phyloP scores from a whole-genome alignment of 805 yeast genomes.

The Cyberlindnera samutprakarnensis region DNA sequence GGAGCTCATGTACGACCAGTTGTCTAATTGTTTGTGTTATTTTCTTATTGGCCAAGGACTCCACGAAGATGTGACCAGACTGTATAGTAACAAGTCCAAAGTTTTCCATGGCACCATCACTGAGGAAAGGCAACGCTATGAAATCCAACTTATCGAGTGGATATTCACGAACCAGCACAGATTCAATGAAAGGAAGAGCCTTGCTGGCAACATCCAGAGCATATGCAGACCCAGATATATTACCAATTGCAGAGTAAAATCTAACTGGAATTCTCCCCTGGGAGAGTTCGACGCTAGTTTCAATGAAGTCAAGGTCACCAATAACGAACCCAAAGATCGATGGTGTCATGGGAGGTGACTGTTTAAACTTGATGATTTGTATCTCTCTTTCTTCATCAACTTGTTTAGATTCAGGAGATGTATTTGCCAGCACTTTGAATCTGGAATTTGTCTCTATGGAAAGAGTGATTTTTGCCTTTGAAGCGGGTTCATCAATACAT shows the following conservation, averaged over 20 bases:
- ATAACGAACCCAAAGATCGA: constrained; percentile 61
- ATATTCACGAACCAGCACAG: constrained; percentile 35
- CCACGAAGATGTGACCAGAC: constrained; percentile 39
- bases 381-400: constrained; percentile 15
- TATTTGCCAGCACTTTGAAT: constrained; percentile 47
- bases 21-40: constrained; percentile 36
- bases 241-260: constrained; percentile 50
- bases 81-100: constrained; percentile 62
- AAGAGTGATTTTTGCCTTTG: constrained; percentile 45
- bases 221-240: constrained; percentile 36
- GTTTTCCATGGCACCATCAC: constrained; percentile 79
- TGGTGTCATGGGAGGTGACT: constrained; percentile 52
- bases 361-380: constrained; percentile 36
- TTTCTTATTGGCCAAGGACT: constrained; percentile 22
- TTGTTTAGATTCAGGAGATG: constrained; percentile 26
- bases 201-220: constrained; percentile 42
- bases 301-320: constrained; percentile 58
- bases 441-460: constrained; percentile 35
- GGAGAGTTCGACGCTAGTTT: constrained; percentile 25
- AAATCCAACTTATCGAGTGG: constrained; percentile 64
- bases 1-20: constrained; percentile 61
- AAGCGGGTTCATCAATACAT: constrained; percentile 56
- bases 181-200: constrained; percentile 41
- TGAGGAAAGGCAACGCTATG: constrained; percentile 59
- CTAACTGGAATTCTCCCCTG: constrained; percentile 36